A percentile compares a stretch with the other conserved stretches of the same genome.
Evolutionary conservation across 148 eudicot genomes (phyloP).

Genomic region (Tetragonia tetragonoides): DNA sequence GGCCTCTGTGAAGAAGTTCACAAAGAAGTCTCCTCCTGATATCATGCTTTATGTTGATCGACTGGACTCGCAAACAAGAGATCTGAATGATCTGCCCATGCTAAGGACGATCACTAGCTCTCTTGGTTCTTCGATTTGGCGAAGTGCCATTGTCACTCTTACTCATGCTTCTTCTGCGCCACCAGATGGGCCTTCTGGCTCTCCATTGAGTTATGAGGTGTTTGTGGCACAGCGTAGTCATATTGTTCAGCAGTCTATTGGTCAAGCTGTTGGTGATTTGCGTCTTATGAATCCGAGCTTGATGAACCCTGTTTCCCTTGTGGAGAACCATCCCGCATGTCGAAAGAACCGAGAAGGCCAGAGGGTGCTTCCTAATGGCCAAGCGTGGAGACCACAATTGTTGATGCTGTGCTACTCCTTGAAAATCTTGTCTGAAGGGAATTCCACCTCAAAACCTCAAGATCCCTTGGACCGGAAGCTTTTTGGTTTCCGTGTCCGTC

Average conservation of each 20-base stretch:
- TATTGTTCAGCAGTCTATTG: constrained; percentile 87
- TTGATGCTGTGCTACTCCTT: constrained; percentile 77
- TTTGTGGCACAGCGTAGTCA: constrained; percentile 92
- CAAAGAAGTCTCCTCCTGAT: constrained; percentile 75
- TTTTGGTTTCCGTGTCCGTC: constrained; percentile 75
- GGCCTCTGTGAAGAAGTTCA: constrained; percentile 64
- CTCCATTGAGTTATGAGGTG: constrained; percentile 79
- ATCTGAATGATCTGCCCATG: constrained; percentile 81
- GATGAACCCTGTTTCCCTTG: constrained; percentile 92
- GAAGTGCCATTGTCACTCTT: constrained; percentile 75
- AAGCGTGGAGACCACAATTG: constrained; percentile 87
- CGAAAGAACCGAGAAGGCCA: constrained; percentile 89
- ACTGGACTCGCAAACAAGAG: constrained; percentile 80
- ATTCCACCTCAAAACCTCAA: constrained; percentile 58
- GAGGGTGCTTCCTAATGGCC: constrained; percentile 94
- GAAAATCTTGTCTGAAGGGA: constrained; percentile 84
- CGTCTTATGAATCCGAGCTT: constrained; percentile 85
- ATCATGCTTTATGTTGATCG: constrained; percentile 86
- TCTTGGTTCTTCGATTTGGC: constrained; percentile 81
- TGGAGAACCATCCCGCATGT: constrained; percentile 88
- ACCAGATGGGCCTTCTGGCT: constrained; percentile 92
- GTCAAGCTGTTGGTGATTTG: constrained; percentile 84
- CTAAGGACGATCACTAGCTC: constrained; percentile 62
- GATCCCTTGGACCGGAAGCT: constrained; percentile 82
- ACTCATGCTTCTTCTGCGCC: constrained; percentile 96